Percentiles rank a stretch among this genome's conserved stretches.
Evolutionary conservation across 257 asterid species (phyloP).

Genomic region (Przewalskia tangutica): DNA sequence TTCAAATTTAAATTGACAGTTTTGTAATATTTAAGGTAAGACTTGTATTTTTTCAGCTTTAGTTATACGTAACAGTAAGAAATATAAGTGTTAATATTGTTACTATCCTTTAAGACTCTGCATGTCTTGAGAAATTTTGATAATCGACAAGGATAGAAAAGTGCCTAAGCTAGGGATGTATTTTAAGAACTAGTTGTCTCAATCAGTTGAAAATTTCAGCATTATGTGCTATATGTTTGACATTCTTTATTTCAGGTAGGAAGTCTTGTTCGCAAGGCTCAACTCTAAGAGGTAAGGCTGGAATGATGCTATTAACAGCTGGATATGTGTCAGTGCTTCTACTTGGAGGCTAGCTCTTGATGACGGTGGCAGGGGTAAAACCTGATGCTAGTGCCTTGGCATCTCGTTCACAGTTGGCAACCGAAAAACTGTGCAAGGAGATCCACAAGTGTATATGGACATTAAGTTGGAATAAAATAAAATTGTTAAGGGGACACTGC

Average conservation of each 20-base stretch:
- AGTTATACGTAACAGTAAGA: neutral
- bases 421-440: slow-evolving; percentile 47
- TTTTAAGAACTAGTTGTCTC: neutral
- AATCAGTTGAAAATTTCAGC: neutral
- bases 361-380: slow-evolving; percentile 20
- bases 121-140: neutral
- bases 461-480: slow-evolving; percentile 31
- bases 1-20: neutral
- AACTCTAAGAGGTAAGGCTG: neutral
- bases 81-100: neutral
- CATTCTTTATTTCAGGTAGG: neutral
- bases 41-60: neutral
- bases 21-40: neutral
- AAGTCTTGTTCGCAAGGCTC: neutral
- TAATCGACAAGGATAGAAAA: neutral
- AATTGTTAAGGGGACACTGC: slow-evolving; percentile 52
- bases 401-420: slow-evolving; percentile 59
- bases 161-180: neutral
- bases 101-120: neutral
- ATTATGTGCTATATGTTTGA: neutral
- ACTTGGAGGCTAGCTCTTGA: slow-evolving; percentile 47
- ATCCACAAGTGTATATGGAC: slow-evolving; percentile 30
- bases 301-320: slow-evolving; percentile 9
- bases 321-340: slow-evolving; percentile 54
- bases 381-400: slow-evolving; percentile 48